A percentile compares a stretch with the other conserved stretches of the same genome.
These are phyloP conservation scores for Microthlaspi erraticum DNA, from an alignment of 345 rosid genomes.

Conservation along the genomic window DNA sequence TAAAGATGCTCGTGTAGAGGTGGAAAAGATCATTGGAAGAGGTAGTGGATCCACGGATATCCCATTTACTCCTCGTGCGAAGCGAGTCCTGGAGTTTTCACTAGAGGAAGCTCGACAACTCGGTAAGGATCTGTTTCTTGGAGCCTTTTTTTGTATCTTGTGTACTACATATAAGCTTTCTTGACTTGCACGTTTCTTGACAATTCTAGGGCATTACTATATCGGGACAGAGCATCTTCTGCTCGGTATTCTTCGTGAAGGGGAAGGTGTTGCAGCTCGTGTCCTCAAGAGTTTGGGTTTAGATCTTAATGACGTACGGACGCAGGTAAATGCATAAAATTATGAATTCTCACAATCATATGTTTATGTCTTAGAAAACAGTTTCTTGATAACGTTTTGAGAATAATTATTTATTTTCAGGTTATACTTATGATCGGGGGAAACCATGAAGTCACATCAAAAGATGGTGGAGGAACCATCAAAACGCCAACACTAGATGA, in stretches of 20 bases:
- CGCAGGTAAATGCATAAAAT: constrained; percentile 64
- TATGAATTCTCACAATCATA: neutral
- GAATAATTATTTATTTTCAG: constrained; percentile 42
- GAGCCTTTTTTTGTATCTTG: constrained; percentile 11
- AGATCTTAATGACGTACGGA: constrained; percentile 87
- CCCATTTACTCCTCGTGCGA: constrained; percentile 98
- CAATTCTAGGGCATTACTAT: constrained; percentile 78
- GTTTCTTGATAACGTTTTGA: neutral
- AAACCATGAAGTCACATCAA: constrained; percentile 80
- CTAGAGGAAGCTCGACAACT: constrained; percentile 95
- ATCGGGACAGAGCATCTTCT: constrained; percentile 99
- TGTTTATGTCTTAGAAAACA: neutral
- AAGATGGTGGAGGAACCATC: constrained; percentile 74
- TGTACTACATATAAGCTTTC: neutral
- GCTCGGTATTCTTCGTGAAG: constrained; percentile 95
- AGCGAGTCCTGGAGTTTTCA: constrained; percentile 91
- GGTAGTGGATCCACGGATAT: constrained; percentile 97
- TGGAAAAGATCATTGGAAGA: constrained; percentile 93
- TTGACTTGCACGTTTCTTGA: neutral
- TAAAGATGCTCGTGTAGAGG: constrained; percentile 91
- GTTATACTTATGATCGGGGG: constrained; percentile 99
- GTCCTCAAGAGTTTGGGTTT: constrained; percentile 94
- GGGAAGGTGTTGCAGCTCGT: constrained; percentile 99
- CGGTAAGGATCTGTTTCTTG: constrained; percentile 50
- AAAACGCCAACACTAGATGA: constrained; percentile 99